Conservation (phyloP, 139 green algal species). For the Nannochloris sp. region DNA sequence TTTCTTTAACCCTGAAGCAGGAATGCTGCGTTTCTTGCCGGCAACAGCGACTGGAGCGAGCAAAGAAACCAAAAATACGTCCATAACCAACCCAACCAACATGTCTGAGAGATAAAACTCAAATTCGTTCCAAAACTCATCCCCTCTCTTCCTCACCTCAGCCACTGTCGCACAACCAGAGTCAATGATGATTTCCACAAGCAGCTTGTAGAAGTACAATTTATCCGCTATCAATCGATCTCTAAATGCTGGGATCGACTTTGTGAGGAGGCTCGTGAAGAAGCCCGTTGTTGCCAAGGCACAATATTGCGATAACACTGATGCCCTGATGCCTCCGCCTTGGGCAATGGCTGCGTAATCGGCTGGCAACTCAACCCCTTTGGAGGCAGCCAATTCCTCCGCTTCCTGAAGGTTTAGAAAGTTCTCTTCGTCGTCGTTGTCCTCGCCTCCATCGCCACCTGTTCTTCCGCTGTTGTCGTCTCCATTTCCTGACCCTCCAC, state of each 20-base stretch:
- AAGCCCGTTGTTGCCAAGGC: conserved; percentile 19
- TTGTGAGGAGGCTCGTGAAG: conserved; percentile 43
- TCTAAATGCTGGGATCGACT: conserved; percentile 52
- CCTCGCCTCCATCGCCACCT: conserved; percentile 13
- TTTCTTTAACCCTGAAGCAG: neutral
- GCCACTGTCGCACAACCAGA: conserved; percentile 86
- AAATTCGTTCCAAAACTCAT: conserved; percentile 94
- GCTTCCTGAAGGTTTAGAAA: conserved; percentile 38
- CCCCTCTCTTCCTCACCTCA: conserved; percentile 88
- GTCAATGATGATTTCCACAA: conserved; percentile 83
- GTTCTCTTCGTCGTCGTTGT: conserved; percentile 36
- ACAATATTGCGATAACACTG: conserved; percentile 29
- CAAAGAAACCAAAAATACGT: conserved; percentile 82
- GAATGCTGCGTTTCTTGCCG: conserved; percentile 19
- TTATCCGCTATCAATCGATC: conserved; percentile 76
- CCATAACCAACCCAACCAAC: conserved; percentile 79
- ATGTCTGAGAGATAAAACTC: conserved; percentile 95
- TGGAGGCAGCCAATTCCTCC: conserved; percentile 36
- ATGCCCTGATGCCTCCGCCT: conserved; percentile 25
- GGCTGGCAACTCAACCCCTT: conserved; percentile 40
- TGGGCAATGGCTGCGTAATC: conserved; percentile 44
- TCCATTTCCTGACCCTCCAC: conserved; percentile 5
- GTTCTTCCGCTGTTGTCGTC: conserved; percentile 12
- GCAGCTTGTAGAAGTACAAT: conserved; percentile 82
- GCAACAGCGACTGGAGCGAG: conserved; percentile 75